Conservation (phyloP, 2,329 filamentous ascomycete species). For the Diaporthe caulivora region DNA sequence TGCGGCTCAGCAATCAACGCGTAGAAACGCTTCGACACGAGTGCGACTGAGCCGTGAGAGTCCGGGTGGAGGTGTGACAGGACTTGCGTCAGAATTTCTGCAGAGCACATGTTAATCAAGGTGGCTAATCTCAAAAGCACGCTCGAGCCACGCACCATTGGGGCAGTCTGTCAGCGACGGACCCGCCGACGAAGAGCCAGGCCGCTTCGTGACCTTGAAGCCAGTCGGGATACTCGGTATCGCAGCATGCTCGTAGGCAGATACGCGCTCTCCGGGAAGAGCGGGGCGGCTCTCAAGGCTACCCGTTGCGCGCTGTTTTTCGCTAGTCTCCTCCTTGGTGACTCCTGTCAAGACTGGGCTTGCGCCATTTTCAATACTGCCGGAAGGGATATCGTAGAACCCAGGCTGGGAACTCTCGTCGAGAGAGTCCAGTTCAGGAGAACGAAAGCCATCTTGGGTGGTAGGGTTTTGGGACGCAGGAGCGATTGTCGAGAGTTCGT, state of each 20-base stretch:
- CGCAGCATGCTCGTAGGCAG: conserved; percentile 72
- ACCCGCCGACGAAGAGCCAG: conserved; percentile 53
- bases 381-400: conserved; percentile 53
- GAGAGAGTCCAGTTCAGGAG: conserved; percentile 55
- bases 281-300: conserved; percentile 46
- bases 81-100: conserved; percentile 93
- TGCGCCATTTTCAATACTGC: conserved; percentile 47
- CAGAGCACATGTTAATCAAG: conserved; percentile 42
- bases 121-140: not conserved
- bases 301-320: conserved; percentile 67
- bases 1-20: conserved; percentile 89
- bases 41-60: conserved; percentile 83
- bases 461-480: conserved; percentile 48
- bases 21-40: conserved; percentile 91
- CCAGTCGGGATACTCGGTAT: conserved; percentile 61
- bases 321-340: conserved; percentile 60
- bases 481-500: conserved; percentile 53
- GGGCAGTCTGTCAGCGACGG: conserved; percentile 73
- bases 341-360: conserved; percentile 46
- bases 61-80: conserved; percentile 90
- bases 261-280: conserved; percentile 65
- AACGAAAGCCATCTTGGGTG: conserved; percentile 70
- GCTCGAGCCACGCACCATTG: conserved; percentile 74
- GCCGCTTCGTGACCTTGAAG: conserved; percentile 68
- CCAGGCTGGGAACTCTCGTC: conserved; percentile 51